A percentile compares a stretch with the other conserved stretches of the same genome.
These are phyloP conservation scores for Trichocladium uniseriatum DNA, from an alignment of 495 filamentous ascomycete species.

Conservation along the genomic window DNA sequence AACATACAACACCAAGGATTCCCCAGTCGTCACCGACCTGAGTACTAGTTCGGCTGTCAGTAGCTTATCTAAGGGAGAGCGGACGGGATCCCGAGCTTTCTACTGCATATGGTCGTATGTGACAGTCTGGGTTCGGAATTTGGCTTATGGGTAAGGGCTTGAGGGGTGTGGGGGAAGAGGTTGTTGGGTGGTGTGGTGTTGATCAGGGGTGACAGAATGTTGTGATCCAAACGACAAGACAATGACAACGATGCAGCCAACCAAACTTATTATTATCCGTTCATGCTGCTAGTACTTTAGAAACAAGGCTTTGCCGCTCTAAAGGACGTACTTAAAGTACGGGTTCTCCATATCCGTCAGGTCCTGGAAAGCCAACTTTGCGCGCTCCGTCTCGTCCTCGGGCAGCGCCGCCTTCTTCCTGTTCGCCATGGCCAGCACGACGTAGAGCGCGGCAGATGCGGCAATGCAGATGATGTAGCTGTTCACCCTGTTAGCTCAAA, in stretches of 20 bases:
- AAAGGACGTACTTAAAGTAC: slow-evolving; percentile 66
- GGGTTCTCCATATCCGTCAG: slow-evolving; percentile 69
- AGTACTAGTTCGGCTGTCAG: background rate
- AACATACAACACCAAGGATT: background rate
- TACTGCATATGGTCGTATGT: slow-evolving; percentile 5
- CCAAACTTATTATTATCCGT: too few relatives aligned
- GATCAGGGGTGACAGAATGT: too few relatives aligned
- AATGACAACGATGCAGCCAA: too few relatives aligned
- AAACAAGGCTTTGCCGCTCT: too few relatives aligned
- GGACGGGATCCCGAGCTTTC: slow-evolving; percentile 43
- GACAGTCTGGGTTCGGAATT: too few relatives aligned
- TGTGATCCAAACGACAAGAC: too few relatives aligned
- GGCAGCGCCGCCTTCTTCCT: slow-evolving; percentile 31
- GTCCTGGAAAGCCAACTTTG: slow-evolving; percentile 59
- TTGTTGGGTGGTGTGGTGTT: too few relatives aligned
- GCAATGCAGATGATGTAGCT: slow-evolving; percentile 62
- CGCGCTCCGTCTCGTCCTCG: slow-evolving; percentile 51
- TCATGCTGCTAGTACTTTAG: too few relatives aligned
- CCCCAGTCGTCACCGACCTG: background rate
- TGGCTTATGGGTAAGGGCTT: too few relatives aligned
- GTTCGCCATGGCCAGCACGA: slow-evolving; percentile 51
- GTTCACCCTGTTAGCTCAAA: background rate
- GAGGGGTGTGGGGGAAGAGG: too few relatives aligned
- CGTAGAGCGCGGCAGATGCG: slow-evolving; percentile 45
- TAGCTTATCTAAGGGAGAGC: slow-evolving; percentile 29